Conservation (phyloP, 495 filamentous ascomycete species). For the Xylaria telfairii region DNA sequence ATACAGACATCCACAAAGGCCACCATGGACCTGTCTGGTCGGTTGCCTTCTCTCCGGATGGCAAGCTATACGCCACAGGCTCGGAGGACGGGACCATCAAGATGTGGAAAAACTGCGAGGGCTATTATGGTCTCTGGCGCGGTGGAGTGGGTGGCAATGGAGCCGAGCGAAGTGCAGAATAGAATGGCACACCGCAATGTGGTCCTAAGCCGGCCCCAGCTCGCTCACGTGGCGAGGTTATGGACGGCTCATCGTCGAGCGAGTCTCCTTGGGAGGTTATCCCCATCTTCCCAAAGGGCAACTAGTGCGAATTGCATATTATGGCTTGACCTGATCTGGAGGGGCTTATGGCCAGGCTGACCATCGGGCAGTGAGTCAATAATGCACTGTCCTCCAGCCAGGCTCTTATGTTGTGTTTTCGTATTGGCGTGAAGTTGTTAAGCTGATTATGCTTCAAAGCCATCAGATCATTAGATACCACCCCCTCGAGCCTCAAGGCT, state of each 20-base stretch:
- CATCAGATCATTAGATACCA: slow-evolving; percentile 1
- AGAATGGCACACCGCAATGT: slow-evolving; percentile 25
- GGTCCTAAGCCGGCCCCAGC: slow-evolving; percentile 21
- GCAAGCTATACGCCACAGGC: slow-evolving; percentile 92
- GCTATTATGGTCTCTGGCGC: slow-evolving; percentile 61
- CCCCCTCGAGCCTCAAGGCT: not conserved
- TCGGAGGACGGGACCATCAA: slow-evolving; percentile 98
- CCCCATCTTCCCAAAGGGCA: slow-evolving; percentile 7
- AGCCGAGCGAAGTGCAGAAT: slow-evolving; percentile 35
- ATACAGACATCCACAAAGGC: slow-evolving; percentile 85
- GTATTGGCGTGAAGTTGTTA: not conserved
- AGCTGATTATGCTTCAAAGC: not conserved
- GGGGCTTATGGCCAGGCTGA: slow-evolving; percentile 2
- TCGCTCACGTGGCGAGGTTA: slow-evolving; percentile 13
- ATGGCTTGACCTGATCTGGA: not conserved
- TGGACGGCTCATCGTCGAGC: slow-evolving; percentile 7
- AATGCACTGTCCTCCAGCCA: not conserved
- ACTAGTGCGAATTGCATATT: slow-evolving; percentile 2
- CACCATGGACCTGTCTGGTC: slow-evolving; percentile 98
- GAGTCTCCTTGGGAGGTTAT: slow-evolving; percentile 18
- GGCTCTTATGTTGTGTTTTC: not conserved
- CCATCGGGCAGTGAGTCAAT: slow-evolving; percentile 12
- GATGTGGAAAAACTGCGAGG: slow-evolving; percentile 71
- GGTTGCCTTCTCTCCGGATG: slow-evolving; percentile 90
- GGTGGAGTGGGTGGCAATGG: slow-evolving; percentile 34